These are phyloP conservation scores for Lachnellula occidentalis DNA, from an alignment of 2,329 filamentous ascomycete genomes.

Conservation along the genomic window DNA sequence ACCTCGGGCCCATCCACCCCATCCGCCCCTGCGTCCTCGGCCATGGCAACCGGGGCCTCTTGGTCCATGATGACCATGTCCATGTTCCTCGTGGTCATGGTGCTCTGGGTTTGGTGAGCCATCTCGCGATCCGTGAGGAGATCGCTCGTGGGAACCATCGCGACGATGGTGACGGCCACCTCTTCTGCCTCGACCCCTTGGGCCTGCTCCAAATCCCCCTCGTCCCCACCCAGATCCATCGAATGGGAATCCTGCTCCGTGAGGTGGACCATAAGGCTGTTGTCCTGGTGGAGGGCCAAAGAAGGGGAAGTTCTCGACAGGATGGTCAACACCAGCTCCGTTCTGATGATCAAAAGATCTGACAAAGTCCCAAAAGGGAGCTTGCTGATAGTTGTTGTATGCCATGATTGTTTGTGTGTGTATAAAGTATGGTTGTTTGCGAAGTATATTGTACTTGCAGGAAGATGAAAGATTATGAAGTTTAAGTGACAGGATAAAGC, in stretches of 20 bases:
- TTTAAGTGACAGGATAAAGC: conserved; percentile 7
- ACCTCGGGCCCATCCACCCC: conserved; percentile 12
- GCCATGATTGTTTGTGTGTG: conserved; percentile 19
- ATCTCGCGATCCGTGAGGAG: conserved; percentile 5
- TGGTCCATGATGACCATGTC: conserved; percentile 8
- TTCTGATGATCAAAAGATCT: conserved; percentile 21
- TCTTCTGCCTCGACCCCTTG: conserved; percentile 16
- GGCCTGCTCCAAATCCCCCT: conserved; percentile 18
- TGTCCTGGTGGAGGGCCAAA: conserved; percentile 10
- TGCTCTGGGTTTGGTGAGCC: conserved; percentile 4
- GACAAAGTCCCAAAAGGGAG: conserved; percentile 29
- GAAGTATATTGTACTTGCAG: conserved; percentile 1
- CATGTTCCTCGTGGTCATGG: conserved; percentile 11
- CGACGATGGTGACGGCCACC: conserved; percentile 15
- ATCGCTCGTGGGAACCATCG: conserved; percentile 8
- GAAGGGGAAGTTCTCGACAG: conserved; percentile 10
- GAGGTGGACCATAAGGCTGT: conserved; percentile 9
- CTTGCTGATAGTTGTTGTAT: conserved; percentile 27
- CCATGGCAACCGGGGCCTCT: conserved; percentile 6
- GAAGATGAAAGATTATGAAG: conserved; percentile 4
- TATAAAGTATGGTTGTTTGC: conserved; percentile 11
- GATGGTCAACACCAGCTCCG: conserved; percentile 28
- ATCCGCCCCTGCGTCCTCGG: conserved; percentile 8
- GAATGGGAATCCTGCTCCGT: conserved; percentile 17
- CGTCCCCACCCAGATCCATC: conserved; percentile 16